phyloP scores from a whole-genome alignment of 805 yeast species.

The Torulaspora quercuum region DNA sequence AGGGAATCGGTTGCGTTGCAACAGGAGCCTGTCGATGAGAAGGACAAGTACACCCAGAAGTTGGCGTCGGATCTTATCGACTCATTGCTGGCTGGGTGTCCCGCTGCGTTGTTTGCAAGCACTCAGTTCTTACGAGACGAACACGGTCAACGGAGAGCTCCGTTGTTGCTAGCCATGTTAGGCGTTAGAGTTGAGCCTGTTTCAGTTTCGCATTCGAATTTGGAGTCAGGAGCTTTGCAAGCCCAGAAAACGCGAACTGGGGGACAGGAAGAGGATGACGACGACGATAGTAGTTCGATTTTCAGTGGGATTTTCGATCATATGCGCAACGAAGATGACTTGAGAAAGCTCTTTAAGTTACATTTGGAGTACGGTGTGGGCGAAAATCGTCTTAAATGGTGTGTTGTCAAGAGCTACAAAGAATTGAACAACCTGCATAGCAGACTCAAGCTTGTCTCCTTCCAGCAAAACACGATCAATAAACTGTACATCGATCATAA shows the following conservation, averaged over 20 bases:
- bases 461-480: slow-evolving; percentile 41
- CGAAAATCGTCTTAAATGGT: slow-evolving; percentile 72
- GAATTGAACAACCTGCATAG: slow-evolving; percentile 73
- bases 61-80: slow-evolving; percentile 45
- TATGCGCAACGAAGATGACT: slow-evolving; percentile 20
- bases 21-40: slow-evolving; percentile 12
- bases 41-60: slow-evolving; percentile 24
- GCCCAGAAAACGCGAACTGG: not conserved
- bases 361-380: slow-evolving; percentile 91
- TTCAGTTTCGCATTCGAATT: not conserved
- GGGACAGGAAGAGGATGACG: slow-evolving; percentile 15
- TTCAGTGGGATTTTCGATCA: slow-evolving; percentile 8
- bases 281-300: slow-evolving; percentile 11
- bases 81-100: slow-evolving; percentile 61
- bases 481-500: slow-evolving; percentile 29
- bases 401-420: slow-evolving; percentile 63
- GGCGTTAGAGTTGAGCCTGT: slow-evolving; percentile 54
- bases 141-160: slow-evolving; percentile 72
- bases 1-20: slow-evolving; percentile 5
- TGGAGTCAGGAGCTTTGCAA: no score
- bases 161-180: slow-evolving; percentile 69
- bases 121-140: slow-evolving; percentile 75
- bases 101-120: slow-evolving; percentile 71
- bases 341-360: slow-evolving; percentile 49
- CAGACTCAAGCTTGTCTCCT: slow-evolving; percentile 52